Evolutionary conservation across 768 basidiomycete species (phyloP), one percentile per base, ranked within the genome.

Genomic region (Termitomyces sp.): DNA sequence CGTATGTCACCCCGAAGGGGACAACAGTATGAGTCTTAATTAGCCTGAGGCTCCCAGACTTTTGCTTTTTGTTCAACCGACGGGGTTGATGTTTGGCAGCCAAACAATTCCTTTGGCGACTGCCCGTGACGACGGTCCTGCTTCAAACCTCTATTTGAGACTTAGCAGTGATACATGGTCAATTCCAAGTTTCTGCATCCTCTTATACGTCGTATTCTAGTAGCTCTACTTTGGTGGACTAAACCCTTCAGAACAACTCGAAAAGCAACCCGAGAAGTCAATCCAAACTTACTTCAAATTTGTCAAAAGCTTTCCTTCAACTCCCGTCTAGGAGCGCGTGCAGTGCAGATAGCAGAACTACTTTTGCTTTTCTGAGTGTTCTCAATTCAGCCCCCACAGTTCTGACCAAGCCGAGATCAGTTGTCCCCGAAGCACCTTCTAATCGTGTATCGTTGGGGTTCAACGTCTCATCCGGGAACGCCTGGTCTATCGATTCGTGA

Each of bases 1-100:
- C 88, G 86, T 92, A 89, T 90, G 90, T 86, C 87, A 87, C 90
- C 86, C 87, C 86, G 86, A 89, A 89, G 86, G 86, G 87, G 86
- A 86, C 85, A 83, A 1, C 41, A 37, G 7, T n/a, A 29, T 29
- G 29, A 29, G 29, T 29, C 29, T 3, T 3, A 29, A 4, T 29
- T 7, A 7, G 3, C 10, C 19, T 41, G 40, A 1, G 19, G 9
- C 10, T 21, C 10, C 40, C 37, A 54, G 40, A 44, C 17, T 68
- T 61, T 63, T 65, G 66, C 54, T 60, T 65, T 68, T 63, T 62
- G 66, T 63, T 67, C 63, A 63, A 54, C 54, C 56, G 50, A 59
- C 62, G 59, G 57, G 58, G 47, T 45, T 4, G 23, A 21, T 41
- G n/a, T 41, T 41, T 40, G 38, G 17, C 35, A 40, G 7, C 38